Conservation (phyloP, 2,329 filamentous ascomycete species). For the Eurotiales sp. region DNA sequence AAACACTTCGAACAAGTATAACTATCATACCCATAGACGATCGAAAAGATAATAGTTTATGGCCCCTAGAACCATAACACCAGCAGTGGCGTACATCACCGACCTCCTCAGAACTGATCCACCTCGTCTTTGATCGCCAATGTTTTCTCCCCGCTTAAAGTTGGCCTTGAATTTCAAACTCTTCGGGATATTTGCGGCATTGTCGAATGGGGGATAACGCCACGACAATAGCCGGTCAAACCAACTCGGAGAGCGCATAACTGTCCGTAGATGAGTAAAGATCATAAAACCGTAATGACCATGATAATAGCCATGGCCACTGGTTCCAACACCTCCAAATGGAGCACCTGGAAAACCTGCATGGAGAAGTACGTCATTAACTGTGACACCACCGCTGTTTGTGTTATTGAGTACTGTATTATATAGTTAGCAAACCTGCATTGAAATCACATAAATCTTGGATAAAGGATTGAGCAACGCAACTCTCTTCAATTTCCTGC, state of each 20-base stretch:
- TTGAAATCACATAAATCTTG: too few relatives aligned
- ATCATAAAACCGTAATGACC: slow-evolving; percentile 47
- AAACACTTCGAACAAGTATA: too few relatives aligned
- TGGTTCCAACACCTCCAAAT: slow-evolving; percentile 50
- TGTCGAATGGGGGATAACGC: slow-evolving; percentile 10
- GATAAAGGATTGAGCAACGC: too few relatives aligned
- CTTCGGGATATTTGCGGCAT: slow-evolving; percentile 13
- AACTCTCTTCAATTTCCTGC: slow-evolving; percentile 2
- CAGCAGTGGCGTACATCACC: background rate
- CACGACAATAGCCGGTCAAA: background rate
- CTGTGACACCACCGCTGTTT: slow-evolving; percentile 49
- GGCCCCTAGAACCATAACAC: background rate
- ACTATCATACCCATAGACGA: too few relatives aligned
- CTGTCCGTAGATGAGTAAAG: slow-evolving; percentile 31
- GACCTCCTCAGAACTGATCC: background rate
- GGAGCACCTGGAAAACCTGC: slow-evolving; percentile 41
- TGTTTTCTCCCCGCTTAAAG: slow-evolving; percentile 11
- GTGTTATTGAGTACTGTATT: slow-evolving; percentile 19
- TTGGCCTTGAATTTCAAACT: slow-evolving; percentile 6
- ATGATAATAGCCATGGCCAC: slow-evolving; percentile 49
- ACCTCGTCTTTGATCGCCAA: slow-evolving; percentile 1
- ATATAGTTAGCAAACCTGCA: background rate
- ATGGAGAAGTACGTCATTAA: slow-evolving; percentile 50
- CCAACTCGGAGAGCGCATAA: slow-evolving; percentile 3
- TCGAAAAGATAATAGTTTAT: background rate